Percentiles rank a stretch among this genome's conserved stretches.
Evolutionary conservation across 2,329 filamentous ascomycete species (phyloP).

Genomic region (Ophiostoma piceae): DNA sequence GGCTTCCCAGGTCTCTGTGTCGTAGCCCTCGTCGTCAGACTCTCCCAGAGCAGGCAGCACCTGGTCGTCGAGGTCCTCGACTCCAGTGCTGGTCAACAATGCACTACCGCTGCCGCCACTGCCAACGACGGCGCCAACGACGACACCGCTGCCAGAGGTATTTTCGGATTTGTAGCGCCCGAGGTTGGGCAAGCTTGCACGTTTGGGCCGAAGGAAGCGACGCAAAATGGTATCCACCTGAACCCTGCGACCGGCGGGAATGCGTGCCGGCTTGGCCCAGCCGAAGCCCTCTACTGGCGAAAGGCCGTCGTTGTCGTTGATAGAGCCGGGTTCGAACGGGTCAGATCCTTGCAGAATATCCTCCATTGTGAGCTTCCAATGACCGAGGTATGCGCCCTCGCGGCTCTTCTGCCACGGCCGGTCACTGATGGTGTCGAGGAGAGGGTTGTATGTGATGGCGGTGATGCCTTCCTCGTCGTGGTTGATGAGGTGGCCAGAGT

Average conservation of each 20-base stretch:
- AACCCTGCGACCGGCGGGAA: constrained; percentile 42
- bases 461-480: not conserved
- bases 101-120: not conserved
- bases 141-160: not conserved
- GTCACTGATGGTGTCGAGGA: not conserved
- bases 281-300: constrained; percentile 16
- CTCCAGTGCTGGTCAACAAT: not conserved
- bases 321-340: not conserved
- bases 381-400: constrained; percentile 36
- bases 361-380: constrained; percentile 30
- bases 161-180: constrained; percentile 25
- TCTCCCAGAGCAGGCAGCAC: constrained; percentile 35
- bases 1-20: constrained; percentile 43
- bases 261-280: constrained; percentile 23
- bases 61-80: constrained; percentile 33
- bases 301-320: not conserved
- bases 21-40: constrained; percentile 44
- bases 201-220: constrained; percentile 34
- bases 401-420: constrained; percentile 22
- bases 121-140: not conserved
- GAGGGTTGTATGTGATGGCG: not conserved
- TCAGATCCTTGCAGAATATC: constrained; percentile 22
- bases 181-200: not conserved
- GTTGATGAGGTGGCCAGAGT: not conserved
- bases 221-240: constrained; percentile 42